These are phyloP conservation scores for Testicularia cyperi DNA, from an alignment of 1,284 basidiomycete species.

Conservation along the genomic window DNA sequence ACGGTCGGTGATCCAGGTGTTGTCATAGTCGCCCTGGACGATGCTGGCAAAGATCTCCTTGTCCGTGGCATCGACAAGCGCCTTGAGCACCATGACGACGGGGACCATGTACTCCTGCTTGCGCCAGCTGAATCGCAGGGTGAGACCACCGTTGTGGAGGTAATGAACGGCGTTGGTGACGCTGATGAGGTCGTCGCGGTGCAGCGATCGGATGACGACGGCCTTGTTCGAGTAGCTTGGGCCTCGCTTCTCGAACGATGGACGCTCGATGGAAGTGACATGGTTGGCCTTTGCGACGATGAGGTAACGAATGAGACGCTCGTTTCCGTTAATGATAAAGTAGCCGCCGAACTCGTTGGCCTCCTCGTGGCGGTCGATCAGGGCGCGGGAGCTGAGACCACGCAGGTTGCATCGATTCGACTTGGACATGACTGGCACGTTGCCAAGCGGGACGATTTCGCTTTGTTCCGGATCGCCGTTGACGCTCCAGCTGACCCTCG, in stretches of 20 bases:
- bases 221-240: slow-evolving; percentile 92
- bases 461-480: slow-evolving; percentile 73
- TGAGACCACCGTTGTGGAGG: slow-evolving; percentile 91
- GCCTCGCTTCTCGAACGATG: slow-evolving; percentile 86
- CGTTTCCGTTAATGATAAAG: slow-evolving; percentile 98
- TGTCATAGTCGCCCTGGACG: slow-evolving; percentile 93
- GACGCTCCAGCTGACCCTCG: slow-evolving; percentile 84
- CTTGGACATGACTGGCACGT: slow-evolving; percentile 95
- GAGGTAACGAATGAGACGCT: slow-evolving; percentile 95
- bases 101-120: slow-evolving; percentile 99
- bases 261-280: slow-evolving; percentile 80
- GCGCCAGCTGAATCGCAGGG: slow-evolving; percentile 92
- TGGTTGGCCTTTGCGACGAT: slow-evolving; percentile 87
- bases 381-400: slow-evolving; percentile 78
- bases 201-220: slow-evolving; percentile 91
- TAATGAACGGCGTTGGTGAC: slow-evolving; percentile 94
- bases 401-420: slow-evolving; percentile 92
- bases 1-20: slow-evolving; percentile 96
- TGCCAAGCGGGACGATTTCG: slow-evolving; percentile 82
- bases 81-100: slow-evolving; percentile 94
- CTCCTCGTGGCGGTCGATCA: slow-evolving; percentile 90
- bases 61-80: slow-evolving; percentile 85
- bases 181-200: slow-evolving; percentile 60
- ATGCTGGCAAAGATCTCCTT: slow-evolving; percentile 98
- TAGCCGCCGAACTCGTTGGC: slow-evolving; percentile 98